These are phyloP conservation scores for Bromus sterilis DNA, from an alignment of 176 grass and related monocot genomes.

Conservation along the genomic window DNA sequence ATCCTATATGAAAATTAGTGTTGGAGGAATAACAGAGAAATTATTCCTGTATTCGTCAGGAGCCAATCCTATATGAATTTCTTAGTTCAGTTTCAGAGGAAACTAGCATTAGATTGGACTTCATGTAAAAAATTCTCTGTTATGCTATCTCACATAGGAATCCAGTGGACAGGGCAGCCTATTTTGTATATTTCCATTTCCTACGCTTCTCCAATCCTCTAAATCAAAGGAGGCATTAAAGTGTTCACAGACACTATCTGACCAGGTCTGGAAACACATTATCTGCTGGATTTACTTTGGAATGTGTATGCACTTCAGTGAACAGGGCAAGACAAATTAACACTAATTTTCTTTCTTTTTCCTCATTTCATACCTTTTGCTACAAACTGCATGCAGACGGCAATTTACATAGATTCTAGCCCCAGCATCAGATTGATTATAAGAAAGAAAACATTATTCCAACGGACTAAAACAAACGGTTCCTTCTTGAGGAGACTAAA, in stretches of 20 bases:
- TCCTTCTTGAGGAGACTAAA: slow-evolving; percentile 38
- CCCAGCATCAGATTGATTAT: not conserved
- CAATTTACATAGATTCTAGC: slow-evolving; percentile 20
- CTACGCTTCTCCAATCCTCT: no score
- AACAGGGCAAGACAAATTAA: not conserved
- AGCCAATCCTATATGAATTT: no score
- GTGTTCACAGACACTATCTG: not conserved
- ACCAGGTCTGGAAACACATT: no score
- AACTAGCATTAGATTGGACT: no score
- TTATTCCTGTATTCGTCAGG: no score
- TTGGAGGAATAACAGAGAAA: no score
- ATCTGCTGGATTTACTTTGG: not conserved
- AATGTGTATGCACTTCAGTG: not conserved
- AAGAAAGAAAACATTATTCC: not conserved
- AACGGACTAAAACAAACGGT: slow-evolving; percentile 12
- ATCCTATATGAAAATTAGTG: no score
- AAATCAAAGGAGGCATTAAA: not conserved
- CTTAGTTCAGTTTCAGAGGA: no score
- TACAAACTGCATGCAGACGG: not conserved
- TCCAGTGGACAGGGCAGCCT: no score
- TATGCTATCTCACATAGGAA: no score
- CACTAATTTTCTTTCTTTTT: not conserved
- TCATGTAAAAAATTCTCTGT: no score
- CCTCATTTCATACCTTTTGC: not conserved
- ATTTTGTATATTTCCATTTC: no score